Conservation (phyloP, 2,329 filamentous ascomycete species). For the Aureobasidium leucospermi region DNA sequence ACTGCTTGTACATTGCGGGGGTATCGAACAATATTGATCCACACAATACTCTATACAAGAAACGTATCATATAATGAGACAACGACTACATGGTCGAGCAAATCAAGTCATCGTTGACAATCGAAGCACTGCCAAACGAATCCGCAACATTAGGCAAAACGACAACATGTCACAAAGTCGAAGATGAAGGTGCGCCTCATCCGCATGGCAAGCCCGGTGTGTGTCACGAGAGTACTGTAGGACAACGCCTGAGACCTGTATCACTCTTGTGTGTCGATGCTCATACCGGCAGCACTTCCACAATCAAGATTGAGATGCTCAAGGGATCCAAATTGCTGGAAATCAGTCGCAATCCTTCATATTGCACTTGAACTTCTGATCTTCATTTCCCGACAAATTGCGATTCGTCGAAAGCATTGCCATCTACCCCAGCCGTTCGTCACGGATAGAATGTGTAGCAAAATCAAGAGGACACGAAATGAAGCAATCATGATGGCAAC, state of each 20-base stretch:
- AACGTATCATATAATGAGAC: background rate
- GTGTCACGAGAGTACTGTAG: background rate
- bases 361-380: background rate
- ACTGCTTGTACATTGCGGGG: background rate
- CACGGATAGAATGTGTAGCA: background rate
- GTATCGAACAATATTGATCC: background rate
- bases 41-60: background rate
- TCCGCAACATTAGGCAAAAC: background rate
- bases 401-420: background rate
- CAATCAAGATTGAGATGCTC: background rate
- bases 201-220: background rate
- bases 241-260: background rate
- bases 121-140: background rate
- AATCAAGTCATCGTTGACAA: background rate
- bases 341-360: conserved; percentile 1
- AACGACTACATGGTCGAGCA: background rate
- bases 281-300: background rate
- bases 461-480: background rate
- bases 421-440: conserved; percentile 6
- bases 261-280: background rate
- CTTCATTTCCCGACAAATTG: conserved; percentile 9
- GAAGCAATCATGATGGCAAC: background rate
- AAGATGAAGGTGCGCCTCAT: background rate
- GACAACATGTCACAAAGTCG: background rate
- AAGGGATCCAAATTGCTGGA: background rate